These are phyloP conservation scores for Truncatella angustata DNA, from an alignment of 2,329 filamentous ascomycete genomes.

Conservation along the genomic window DNA sequence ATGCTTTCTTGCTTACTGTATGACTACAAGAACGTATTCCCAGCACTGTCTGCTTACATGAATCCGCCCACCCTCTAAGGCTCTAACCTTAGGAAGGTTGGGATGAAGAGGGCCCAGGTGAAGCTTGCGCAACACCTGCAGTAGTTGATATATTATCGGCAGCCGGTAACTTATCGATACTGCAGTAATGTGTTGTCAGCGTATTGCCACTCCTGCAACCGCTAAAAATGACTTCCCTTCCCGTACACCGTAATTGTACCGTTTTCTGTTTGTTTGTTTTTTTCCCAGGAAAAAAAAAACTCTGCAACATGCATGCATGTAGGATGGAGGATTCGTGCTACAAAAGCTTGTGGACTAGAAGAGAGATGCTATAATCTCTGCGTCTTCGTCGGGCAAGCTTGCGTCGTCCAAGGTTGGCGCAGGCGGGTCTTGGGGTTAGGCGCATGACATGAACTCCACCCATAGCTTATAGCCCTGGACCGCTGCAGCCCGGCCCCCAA, in stretches of 20 bases:
- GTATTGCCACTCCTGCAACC: too few species aligned
- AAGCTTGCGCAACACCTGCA: slow-evolving; percentile 4
- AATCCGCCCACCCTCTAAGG: neutral
- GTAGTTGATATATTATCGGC: slow-evolving; percentile 1
- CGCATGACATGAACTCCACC: slow-evolving; percentile 14
- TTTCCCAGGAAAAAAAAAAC: neutral
- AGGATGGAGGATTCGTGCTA: too few species aligned
- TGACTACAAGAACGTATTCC: neutral
- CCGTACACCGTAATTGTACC: too few species aligned
- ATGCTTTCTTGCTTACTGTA: slow-evolving; percentile 6
- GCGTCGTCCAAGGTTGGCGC: neutral
- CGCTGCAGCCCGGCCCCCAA: slow-evolving; percentile 15
- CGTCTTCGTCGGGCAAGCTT: too few species aligned
- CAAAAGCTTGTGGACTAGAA: too few species aligned
- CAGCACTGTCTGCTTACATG: neutral
- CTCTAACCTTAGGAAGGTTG: neutral
- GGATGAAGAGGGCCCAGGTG: neutral
- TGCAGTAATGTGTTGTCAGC: too few species aligned
- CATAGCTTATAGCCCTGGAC: slow-evolving; percentile 14
- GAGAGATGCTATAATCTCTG: too few species aligned
- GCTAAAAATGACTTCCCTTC: too few species aligned
- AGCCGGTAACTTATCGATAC: slow-evolving; percentile 6
- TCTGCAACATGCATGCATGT: neutral
- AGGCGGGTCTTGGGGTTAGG: slow-evolving; percentile 4
- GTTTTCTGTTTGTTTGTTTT: neutral